Conservation (phyloP, 176 grass and related monocot species). For the Poa annua region DNA sequence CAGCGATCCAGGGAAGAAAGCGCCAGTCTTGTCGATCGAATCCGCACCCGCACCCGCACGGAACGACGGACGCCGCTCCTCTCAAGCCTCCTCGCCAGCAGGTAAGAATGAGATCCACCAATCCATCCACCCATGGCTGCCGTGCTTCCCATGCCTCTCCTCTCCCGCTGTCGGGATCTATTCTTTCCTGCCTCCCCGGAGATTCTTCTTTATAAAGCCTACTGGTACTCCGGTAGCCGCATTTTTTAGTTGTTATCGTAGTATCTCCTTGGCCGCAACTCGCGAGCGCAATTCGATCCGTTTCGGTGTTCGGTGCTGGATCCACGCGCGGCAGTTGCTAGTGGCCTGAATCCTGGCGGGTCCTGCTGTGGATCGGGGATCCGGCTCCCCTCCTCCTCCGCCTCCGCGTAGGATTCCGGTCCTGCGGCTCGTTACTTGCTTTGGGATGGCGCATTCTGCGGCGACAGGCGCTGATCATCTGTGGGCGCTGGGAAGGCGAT, state of each 20-base stretch:
- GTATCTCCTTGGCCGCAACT: background rate
- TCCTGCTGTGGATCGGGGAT: background rate
- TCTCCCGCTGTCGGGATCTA: background rate
- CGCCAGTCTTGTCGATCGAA: background rate
- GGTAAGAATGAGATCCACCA: slow-evolving; percentile 27
- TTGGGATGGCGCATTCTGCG: background rate
- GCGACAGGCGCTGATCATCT: background rate
- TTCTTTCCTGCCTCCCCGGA: too few relatives aligned
- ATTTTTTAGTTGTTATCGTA: background rate
- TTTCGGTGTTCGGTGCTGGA: background rate
- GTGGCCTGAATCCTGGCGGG: background rate
- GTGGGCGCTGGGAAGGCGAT: background rate
- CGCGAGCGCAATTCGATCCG: slow-evolving; percentile 24
- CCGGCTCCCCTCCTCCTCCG: background rate
- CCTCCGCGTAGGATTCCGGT: too few relatives aligned
- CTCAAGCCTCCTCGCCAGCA: background rate
- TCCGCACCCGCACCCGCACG: background rate
- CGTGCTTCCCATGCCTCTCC: background rate
- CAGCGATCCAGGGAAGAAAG: background rate
- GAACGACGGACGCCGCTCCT: background rate
- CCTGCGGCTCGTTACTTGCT: too few relatives aligned
- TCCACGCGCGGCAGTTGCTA: background rate
- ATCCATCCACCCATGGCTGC: background rate
- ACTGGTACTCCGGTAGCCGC: background rate
- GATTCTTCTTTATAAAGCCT: background rate